Percentiles rank a stretch among this genome's conserved stretches.
Evolutionary conservation across 148 eudicot genomes (phyloP).

Genomic region (Camellia granthamiana): DNA sequence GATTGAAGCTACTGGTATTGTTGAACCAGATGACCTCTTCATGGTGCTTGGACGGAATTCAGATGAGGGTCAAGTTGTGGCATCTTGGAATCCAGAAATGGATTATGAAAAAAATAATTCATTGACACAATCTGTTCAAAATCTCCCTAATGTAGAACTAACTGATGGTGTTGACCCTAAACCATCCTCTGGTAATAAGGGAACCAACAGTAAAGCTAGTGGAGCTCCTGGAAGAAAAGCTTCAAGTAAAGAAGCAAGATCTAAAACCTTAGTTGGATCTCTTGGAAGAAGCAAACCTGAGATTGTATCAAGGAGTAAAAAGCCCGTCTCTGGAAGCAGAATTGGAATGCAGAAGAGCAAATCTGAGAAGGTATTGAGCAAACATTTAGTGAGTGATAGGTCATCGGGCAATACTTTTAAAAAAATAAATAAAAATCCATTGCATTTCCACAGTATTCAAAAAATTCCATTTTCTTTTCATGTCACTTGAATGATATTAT

Average conservation of each 20-base stretch:
- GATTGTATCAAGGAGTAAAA: constrained; percentile 32
- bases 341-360: constrained; percentile 40
- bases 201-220: constrained; percentile 21
- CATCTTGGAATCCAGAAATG: constrained; percentile 66
- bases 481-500: not conserved
- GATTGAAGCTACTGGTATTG: constrained; percentile 24
- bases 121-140: constrained; percentile 26
- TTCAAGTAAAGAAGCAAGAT: constrained; percentile 38
- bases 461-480: not conserved
- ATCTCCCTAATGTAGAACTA: constrained; percentile 23
- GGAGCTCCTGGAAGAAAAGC: constrained; percentile 38
- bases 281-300: constrained; percentile 53
- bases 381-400: not conserved
- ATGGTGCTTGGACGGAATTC: constrained; percentile 69
- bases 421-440: not conserved
- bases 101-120: constrained; percentile 40
- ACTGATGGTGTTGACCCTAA: constrained; percentile 25
- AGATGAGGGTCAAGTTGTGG: constrained; percentile 32
- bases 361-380: constrained; percentile 54
- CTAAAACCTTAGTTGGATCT: constrained; percentile 43
- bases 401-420: not conserved
- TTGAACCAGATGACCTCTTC: constrained; percentile 66
- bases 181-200: constrained; percentile 33
- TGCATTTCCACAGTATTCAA: not conserved
- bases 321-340: constrained; percentile 49